Evolutionary conservation across 352 stramenopile genomes (phyloP), one percentile per base, ranked within the genome.

Genomic region (Aphanomyces astaci): DNA sequence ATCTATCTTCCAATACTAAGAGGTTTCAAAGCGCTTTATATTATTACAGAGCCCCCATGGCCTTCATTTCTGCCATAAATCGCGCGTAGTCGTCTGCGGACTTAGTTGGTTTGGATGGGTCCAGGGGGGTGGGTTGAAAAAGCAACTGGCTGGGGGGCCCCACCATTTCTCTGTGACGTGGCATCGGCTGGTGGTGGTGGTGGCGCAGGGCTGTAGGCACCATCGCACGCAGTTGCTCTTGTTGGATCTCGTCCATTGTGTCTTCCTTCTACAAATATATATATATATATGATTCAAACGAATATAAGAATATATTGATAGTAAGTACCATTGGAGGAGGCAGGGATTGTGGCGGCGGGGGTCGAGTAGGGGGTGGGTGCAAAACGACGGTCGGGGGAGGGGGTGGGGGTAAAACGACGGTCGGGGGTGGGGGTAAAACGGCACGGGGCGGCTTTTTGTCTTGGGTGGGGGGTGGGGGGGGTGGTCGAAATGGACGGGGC

Each of bases 21-120:
- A n/a, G n/a, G n/a, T n/a, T n/a, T n/a, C 48, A 25, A 63, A 3
- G 25, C 51, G 30, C 64, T 49, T 2, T 70, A 70, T 27, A 55
- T 75, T 62, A 17, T 62, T 64, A 64, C 1, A 64, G 25, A 9
- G 55, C 55, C 3, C 55, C 55, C 19, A 64, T n/a, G 11, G 28
- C 22, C 32, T 64, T 64, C 55, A 64, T 64, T 25, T 64, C 30
- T 3, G 4, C 36, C 7, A 64, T 27, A 17, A 64, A 64, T n/a
- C 30, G 10, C 13, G 48, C 48, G 22, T 64, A 25, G 13, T 30
- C 11, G 25, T 64, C 55, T 17, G 13, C 22, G 31, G 31, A 30
- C 48, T 15, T 17, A 3, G 17, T 4, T n/a, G 52, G n/a, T 4
- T 28, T 22, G 5, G 31, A 17, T 27, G 5, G 7, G 1, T 24